Conservation (phyloP, 106 monocot species). For the Platanthera zijinensis region DNA sequence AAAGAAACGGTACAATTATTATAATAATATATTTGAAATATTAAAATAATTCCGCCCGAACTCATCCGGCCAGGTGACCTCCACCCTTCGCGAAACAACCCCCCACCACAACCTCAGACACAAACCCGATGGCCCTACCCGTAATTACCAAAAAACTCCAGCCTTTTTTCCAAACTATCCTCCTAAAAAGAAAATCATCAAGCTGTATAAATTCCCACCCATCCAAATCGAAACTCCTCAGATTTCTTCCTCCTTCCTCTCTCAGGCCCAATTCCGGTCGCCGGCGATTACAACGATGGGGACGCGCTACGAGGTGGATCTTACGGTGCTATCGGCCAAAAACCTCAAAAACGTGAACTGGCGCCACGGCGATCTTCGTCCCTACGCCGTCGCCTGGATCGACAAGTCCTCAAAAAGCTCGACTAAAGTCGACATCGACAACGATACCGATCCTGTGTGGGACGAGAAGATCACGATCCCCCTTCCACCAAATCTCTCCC, state of each 20-base stretch:
- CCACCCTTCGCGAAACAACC: not conserved
- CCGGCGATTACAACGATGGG: conserved; percentile 14
- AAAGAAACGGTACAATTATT: no score
- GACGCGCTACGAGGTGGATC: conserved; percentile 52
- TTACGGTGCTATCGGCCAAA: conserved; percentile 45
- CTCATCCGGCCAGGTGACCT: no score
- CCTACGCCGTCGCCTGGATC: conserved; percentile 72
- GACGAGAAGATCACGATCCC: conserved; percentile 59
- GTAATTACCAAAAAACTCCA: not conserved
- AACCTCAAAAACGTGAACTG: conserved; percentile 90
- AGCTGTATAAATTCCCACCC: not conserved
- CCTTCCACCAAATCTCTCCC: conserved; percentile 16
- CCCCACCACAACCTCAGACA: not conserved
- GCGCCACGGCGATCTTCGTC: conserved; percentile 46
- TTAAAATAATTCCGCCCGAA: no score
- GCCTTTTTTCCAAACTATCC: not conserved
- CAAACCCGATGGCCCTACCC: not conserved
- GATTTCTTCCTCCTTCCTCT: not conserved
- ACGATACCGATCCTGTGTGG: conserved; percentile 47
- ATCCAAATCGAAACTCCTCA: not conserved
- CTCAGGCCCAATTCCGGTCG: not conserved
- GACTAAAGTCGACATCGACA: conserved; percentile 59
- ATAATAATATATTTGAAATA: no score
- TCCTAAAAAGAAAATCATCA: not conserved
- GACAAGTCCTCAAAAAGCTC: conserved; percentile 51